A percentile compares a stretch with the other conserved stretches of the same genome.
Evolutionary conservation across 148 eudicot genomes (phyloP).

Genomic region (Spergularia marina): DNA sequence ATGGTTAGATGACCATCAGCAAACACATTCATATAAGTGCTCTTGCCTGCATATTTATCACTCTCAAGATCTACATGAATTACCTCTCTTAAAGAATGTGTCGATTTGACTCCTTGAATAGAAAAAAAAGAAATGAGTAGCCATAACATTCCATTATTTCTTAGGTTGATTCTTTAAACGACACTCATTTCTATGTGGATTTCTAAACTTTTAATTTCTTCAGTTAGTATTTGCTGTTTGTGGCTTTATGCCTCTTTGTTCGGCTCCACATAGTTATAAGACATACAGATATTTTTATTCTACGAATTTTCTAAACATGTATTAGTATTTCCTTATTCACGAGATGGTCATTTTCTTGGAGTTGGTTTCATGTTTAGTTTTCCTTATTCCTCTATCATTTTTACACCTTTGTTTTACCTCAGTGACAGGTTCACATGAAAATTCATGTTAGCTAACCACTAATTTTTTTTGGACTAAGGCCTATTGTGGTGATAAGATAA

Average conservation of each 20-base stretch:
- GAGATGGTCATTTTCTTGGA: no score
- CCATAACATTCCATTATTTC: no score
- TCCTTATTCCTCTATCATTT: no score
- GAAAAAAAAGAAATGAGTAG: background rate
- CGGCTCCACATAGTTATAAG: no score
- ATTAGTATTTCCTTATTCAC: no score
- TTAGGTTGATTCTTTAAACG: no score
- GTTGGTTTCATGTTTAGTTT: no score
- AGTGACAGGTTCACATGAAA: background rate
- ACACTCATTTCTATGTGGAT: background rate
- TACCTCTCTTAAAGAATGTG: background rate
- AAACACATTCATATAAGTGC: slow-evolving; percentile 36
- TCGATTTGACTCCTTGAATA: background rate
- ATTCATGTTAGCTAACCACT: background rate
- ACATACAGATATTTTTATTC: no score
- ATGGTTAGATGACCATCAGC: slow-evolving; percentile 57
- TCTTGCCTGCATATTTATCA: slow-evolving; percentile 17
- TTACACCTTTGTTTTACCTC: background rate
- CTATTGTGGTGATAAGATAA: no score
- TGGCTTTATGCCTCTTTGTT: background rate
- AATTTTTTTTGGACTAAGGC: no score
- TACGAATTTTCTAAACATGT: no score
- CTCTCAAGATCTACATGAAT: background rate
- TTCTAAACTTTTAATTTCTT: background rate
- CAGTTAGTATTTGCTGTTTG: background rate